Conservation (phyloP, 1,284 basidiomycete species). For the Leccinum subspadiceum region DNA sequence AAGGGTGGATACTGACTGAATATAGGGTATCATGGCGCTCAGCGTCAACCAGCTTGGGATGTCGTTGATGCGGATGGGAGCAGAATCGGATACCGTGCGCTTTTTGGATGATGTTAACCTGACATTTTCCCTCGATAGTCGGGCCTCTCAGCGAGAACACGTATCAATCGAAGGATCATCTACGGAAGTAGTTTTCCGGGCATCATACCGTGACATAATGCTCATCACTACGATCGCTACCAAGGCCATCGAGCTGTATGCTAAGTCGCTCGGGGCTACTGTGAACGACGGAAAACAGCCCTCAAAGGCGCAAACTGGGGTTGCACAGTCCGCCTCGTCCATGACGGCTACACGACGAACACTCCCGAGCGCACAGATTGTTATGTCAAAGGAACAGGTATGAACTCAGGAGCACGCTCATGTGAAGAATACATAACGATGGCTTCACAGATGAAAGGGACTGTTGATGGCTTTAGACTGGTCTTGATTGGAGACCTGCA, state of each 20-base stretch:
- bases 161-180: constrained; percentile 84
- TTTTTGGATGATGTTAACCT: constrained; percentile 94
- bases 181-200: constrained; percentile 86
- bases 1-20: constrained; percentile 9
- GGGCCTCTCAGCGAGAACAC: constrained; percentile 70
- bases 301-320: constrained; percentile 9
- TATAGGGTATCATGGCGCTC: constrained; percentile 78
- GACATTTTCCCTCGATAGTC: constrained; percentile 84
- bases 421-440: constrained; percentile 1
- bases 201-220: constrained; percentile 90
- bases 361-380: constrained; percentile 56
- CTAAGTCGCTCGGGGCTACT: constrained; percentile 33
- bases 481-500: constrained; percentile 95
- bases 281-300: constrained; percentile 3
- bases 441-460: constrained; percentile 65
- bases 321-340: constrained; percentile 8
- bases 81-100: constrained; percentile 78
- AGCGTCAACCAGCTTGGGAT: constrained; percentile 87
- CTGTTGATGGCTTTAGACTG: constrained; percentile 88
- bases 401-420: background rate
- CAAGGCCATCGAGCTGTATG: constrained; percentile 71
- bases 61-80: constrained; percentile 92
- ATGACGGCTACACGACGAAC: constrained; percentile 30
- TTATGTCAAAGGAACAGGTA: constrained; percentile 83
- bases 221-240: constrained; percentile 89